Conservation (phyloP, 2,329 filamentous ascomycete species). For the Ophiostoma sp. region DNA sequence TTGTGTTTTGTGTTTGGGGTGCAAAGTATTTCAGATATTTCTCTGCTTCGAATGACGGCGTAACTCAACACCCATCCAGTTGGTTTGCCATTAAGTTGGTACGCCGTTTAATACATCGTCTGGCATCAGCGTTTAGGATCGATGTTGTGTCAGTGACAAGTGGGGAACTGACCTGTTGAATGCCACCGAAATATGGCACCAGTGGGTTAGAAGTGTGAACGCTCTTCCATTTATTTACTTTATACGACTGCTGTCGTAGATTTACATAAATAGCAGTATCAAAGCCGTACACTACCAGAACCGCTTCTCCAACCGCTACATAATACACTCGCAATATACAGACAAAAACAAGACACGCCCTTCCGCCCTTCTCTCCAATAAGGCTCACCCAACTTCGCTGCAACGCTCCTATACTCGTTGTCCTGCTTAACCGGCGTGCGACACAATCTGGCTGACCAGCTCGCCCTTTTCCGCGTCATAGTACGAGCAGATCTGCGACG, state of each 20-base stretch:
- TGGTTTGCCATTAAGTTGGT: no score
- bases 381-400: background rate
- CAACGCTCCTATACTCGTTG: background rate
- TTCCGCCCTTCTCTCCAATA: background rate
- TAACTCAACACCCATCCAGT: no score
- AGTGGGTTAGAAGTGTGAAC: no score
- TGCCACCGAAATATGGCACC: no score
- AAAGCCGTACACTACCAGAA: background rate
- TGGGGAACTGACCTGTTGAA: no score
- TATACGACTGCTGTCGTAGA: background rate
- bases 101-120: no score
- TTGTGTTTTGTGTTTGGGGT: no score
- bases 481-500: constrained; percentile 84
- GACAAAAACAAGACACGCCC: background rate
- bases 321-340: constrained; percentile 1
- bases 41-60: no score
- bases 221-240: no score
- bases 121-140: no score
- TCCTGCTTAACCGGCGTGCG: constrained; percentile 71
- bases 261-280: background rate
- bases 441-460: constrained; percentile 89
- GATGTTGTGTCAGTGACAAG: no score
- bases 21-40: no score
- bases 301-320: background rate
- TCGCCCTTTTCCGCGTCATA: constrained; percentile 68